Evolutionary conservation across 768 basidiomycete genomes (phyloP).

Genomic region (Leccinum pellstonianum): DNA sequence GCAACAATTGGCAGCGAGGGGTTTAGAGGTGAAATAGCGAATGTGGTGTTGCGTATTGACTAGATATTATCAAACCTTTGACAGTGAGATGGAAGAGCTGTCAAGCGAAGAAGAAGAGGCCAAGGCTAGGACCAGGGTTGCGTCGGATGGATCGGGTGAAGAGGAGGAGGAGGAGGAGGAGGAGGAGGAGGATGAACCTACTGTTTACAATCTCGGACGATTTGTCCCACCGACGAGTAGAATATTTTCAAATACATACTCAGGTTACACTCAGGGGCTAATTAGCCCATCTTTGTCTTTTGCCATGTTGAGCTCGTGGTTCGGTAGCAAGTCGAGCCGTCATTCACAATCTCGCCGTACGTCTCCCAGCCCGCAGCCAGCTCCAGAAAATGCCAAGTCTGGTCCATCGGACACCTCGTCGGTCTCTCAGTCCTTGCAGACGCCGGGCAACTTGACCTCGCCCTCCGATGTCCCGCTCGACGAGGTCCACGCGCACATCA

Average conservation of each 20-base stretch:
- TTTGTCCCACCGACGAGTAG: conserved; percentile 29
- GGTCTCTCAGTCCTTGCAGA: conserved; percentile 16
- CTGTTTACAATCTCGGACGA: conserved; percentile 13
- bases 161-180: conserved; percentile 19
- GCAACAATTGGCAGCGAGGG: conserved; percentile 35
- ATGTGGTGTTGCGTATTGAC: conserved; percentile 26
- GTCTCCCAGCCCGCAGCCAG: not conserved
- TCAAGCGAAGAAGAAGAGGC: conserved; percentile 13
- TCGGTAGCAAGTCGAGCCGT: conserved; percentile 31
- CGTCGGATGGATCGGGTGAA: conserved; percentile 20
- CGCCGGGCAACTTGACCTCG: conserved; percentile 16
- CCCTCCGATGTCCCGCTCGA: conserved; percentile 23
- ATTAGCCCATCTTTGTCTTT: conserved; percentile 12
- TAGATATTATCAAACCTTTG: conserved; percentile 10
- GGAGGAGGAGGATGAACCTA: conserved; percentile 10
- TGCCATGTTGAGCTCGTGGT: conserved; percentile 32
- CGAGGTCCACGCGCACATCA: conserved; percentile 21
- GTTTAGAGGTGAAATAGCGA: conserved; percentile 35
- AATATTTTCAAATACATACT: conserved; percentile 5
- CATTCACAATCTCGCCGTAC: conserved; percentile 14
- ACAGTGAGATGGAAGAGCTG: conserved; percentile 14
- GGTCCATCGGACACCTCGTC: conserved; percentile 16
- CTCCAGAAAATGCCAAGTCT: conserved; percentile 1
- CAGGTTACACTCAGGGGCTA: conserved; percentile 1
- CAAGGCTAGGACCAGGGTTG: not conserved